Base-by-base conservation (phyloP, 176 grass and related monocot species). In the Avena eriantha region DNA sequence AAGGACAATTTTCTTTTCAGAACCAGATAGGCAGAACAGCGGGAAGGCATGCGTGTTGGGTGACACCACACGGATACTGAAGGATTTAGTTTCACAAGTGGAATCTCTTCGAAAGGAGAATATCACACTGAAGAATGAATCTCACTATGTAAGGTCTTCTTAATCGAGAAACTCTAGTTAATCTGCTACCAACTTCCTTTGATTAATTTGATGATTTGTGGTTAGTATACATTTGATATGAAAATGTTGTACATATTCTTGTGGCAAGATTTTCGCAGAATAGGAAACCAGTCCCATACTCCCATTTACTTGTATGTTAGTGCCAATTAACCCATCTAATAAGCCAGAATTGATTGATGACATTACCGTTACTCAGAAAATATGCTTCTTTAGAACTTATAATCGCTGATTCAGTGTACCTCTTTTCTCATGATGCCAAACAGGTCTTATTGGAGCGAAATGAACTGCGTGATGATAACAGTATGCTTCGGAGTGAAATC, bases 71-170 rank as follows among this genome's bases (percentile, higher is more conserved):
- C 72, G 91, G 61, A 90, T 93, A 60, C 80, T 97, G 14, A 92
- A 88, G 48, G 90, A 95, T 78, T 83, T 95, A 81, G 24, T 93
- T 91, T 84, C 87, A 48, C 93, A 91, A 93, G 89, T 97, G 85
- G 95, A 97, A 47, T 87, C 89, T 58, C 89, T 97, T 79, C 91
- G 89, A 76, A 91, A 97, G 76, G 95, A 97, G 84, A 93, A 97
- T 79, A 84, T 18, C 8, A 8, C 84, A n/a, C 86, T 97, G 86
- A 88, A 89, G 81, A 95, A 90, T 67, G 95, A 97, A 93, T 95
- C 95, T 79, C 88, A 90, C 49, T 97, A 95, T 88, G 95, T 97
- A 91, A 93, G 93, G 19, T 26, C 72, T 63, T 92, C n/a, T 9
- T 2, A 75, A 48, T 56, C 19, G 0, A 87, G 54, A 48, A 61